Percentiles rank a stretch among this genome's conserved stretches.
These are phyloP conservation scores for Cylindrodendrum hubeiense DNA, from an alignment of 2,329 filamentous ascomycete genomes.

Conservation along the genomic window DNA sequence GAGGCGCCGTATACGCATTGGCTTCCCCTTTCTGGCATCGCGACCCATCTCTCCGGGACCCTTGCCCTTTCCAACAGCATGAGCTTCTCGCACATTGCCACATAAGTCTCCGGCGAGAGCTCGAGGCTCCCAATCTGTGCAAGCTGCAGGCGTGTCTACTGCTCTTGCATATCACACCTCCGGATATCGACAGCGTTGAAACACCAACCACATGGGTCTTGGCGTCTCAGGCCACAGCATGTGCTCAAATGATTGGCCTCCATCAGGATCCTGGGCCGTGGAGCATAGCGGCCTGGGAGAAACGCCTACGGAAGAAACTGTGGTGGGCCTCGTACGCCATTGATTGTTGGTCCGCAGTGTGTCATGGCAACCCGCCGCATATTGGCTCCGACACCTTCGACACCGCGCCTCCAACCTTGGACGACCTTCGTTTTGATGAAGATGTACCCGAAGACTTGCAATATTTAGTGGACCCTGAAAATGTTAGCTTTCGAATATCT, in stretches of 20 bases:
- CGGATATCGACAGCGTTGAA: constrained; percentile 59
- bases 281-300: constrained; percentile 58
- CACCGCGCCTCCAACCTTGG: constrained; percentile 53
- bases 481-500: constrained; percentile 48
- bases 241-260: constrained; percentile 60
- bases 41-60: constrained; percentile 46
- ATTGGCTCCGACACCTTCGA: constrained; percentile 55
- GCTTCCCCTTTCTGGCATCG: constrained; percentile 57
- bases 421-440: constrained; percentile 58
- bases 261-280: constrained; percentile 58
- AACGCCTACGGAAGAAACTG: constrained; percentile 56
- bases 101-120: constrained; percentile 56
- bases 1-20: constrained; percentile 59
- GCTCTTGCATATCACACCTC: constrained; percentile 59
- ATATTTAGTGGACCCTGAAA: constrained; percentile 50
- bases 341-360: constrained; percentile 60
- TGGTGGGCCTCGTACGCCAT: constrained; percentile 60
- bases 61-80: constrained; percentile 55
- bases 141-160: constrained; percentile 61
- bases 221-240: constrained; percentile 57
- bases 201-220: constrained; percentile 60
- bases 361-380: constrained; percentile 61
- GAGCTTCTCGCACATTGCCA: constrained; percentile 57
- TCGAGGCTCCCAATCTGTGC: constrained; percentile 60
- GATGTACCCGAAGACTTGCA: constrained; percentile 52